These are phyloP conservation scores for Nakataea oryzae DNA, from an alignment of 2,329 filamentous ascomycete species.

Conservation along the genomic window DNA sequence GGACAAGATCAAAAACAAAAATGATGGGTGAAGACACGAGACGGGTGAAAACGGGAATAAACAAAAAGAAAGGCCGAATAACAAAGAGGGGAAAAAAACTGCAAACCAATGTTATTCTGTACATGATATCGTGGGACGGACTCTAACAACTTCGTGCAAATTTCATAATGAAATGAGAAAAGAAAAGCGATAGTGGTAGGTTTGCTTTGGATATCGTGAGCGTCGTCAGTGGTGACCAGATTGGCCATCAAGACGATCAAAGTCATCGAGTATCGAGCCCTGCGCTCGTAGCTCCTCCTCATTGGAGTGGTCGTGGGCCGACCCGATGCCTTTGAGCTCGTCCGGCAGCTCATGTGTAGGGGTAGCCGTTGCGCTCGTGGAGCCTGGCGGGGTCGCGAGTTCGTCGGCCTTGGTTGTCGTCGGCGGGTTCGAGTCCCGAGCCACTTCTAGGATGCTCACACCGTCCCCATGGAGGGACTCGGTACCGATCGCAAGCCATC, in stretches of 20 bases:
- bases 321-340: conserved; percentile 6
- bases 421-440: background rate
- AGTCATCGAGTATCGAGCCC: conserved; percentile 2
- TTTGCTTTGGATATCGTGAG: background rate
- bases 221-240: background rate
- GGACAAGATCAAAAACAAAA: background rate
- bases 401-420: background rate
- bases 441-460: background rate
- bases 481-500: background rate
- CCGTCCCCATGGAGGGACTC: background rate
- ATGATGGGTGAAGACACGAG: background rate
- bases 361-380: background rate
- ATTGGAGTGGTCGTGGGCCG: conserved; percentile 1
- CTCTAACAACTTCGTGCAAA: background rate
- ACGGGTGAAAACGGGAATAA: background rate
- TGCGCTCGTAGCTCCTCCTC: conserved; percentile 1
- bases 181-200: background rate
- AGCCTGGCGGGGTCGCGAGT: background rate
- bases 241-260: background rate
- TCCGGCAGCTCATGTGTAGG: conserved; percentile 1
- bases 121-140: background rate
- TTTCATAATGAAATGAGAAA: background rate
- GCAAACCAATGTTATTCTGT: background rate
- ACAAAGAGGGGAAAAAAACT: background rate
- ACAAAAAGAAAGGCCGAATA: background rate